Evolutionary conservation across 2,329 filamentous ascomycete species (phyloP).

Genomic region (Penicillium oxalicum): DNA sequence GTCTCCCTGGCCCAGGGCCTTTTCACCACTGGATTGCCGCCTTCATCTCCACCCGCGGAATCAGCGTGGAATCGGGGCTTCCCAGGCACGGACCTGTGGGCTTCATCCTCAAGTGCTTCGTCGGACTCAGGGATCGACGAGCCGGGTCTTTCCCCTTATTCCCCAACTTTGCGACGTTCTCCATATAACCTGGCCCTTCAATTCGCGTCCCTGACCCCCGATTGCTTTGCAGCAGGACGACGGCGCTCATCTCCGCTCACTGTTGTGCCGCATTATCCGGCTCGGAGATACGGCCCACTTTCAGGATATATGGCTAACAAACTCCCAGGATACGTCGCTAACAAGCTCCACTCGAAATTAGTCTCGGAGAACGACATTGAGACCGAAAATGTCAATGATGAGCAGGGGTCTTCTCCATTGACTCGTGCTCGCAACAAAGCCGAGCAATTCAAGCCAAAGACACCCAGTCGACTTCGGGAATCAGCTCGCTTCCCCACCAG

Average conservation of each 20-base stretch:
- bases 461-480: constrained; percentile 38
- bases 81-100: too few relatives aligned
- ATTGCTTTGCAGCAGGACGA: background rate
- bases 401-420: constrained; percentile 25
- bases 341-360: background rate
- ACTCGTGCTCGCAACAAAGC: constrained; percentile 33
- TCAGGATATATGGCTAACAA: too few relatives aligned
- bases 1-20: too few relatives aligned
- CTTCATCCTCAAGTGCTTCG: too few relatives aligned
- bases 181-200: too few relatives aligned
- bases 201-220: too few relatives aligned
- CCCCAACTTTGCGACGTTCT: too few relatives aligned
- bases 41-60: too few relatives aligned
- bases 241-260: background rate
- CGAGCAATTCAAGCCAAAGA: constrained; percentile 41
- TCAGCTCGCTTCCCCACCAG: constrained; percentile 26
- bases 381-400: constrained; percentile 16
- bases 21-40: background rate
- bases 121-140: too few relatives aligned
- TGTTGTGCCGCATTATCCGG: background rate
- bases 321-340: background rate
- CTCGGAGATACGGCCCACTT: background rate
- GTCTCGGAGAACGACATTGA: background rate
- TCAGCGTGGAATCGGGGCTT: too few relatives aligned
- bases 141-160: too few relatives aligned